A percentile compares a stretch with the other conserved stretches of the same genome.
Evolutionary conservation across 306 rosid genomes (phyloP).

Genomic region (Glycyrrhiza uralensis): DNA sequence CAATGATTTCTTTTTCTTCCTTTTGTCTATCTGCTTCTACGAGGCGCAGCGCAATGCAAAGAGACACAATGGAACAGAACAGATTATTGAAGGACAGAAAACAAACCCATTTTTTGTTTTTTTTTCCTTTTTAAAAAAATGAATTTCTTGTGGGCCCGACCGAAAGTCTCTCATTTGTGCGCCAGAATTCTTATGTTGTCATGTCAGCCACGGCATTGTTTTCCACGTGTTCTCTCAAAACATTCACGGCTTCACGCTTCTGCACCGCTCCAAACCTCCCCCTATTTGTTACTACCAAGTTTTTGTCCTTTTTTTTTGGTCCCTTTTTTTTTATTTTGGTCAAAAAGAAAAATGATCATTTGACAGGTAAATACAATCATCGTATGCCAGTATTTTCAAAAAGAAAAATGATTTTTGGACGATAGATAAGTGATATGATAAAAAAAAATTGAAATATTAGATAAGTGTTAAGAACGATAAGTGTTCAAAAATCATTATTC

Average conservation of each 20-base stretch:
- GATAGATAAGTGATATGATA: no score
- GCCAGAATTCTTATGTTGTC: slow-evolving; percentile 9
- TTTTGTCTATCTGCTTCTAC: slow-evolving; percentile 6
- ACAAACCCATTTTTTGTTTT: neutral
- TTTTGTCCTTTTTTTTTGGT: neutral
- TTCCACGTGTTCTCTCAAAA: slow-evolving; percentile 21
- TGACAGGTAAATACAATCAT: neutral
- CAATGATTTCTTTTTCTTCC: neutral
- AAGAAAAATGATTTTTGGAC: no score
- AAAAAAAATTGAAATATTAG: no score
- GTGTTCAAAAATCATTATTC: no score
- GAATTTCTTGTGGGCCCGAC: slow-evolving; percentile 25
- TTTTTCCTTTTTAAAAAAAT: neutral
- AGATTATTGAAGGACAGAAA: neutral
- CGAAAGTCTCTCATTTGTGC: neutral
- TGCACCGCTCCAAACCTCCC: neutral
- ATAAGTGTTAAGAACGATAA: no score
- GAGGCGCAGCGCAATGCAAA: slow-evolving; percentile 28
- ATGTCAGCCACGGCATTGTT: slow-evolving; percentile 7
- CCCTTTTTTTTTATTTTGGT: no score
- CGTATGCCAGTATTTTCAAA: neutral
- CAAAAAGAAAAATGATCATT: no score
- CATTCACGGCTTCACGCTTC: neutral
- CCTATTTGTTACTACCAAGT: neutral
- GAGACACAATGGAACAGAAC: neutral